phyloP scores from a whole-genome alignment of 2,329 filamentous ascomycete genomes.

The Cadophora malorum region DNA sequence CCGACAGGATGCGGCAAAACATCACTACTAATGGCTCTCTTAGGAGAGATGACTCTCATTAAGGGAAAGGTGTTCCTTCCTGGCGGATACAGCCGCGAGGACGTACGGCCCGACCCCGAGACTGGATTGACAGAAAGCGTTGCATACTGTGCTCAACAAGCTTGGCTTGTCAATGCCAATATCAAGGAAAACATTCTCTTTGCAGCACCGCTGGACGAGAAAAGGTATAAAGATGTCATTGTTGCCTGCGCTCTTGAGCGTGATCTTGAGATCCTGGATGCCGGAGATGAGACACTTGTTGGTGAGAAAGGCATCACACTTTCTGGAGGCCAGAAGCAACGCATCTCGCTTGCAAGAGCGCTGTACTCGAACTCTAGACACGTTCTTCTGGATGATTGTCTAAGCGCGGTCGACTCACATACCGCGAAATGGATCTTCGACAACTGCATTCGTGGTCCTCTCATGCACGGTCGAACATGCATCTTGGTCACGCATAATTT shows the following conservation, averaged over 20 bases:
- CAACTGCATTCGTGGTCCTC: conserved; percentile 84
- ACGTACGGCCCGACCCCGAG: conserved; percentile 79
- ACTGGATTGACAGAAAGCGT: conserved; percentile 90
- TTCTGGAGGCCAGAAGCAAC: conserved; percentile 96
- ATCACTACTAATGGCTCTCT: conserved; percentile 90
- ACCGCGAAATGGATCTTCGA: conserved; percentile 98
- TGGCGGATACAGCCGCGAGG: conserved; percentile 78
- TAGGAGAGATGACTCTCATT: conserved; percentile 93
- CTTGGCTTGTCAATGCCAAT: conserved; percentile 95
- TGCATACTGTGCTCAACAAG: conserved; percentile 95
- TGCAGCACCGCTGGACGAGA: conserved; percentile 78
- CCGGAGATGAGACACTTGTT: conserved; percentile 90
- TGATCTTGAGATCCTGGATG: conserved; percentile 90
- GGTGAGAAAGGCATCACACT: conserved; percentile 97
- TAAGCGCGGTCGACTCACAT: conserved; percentile 96
- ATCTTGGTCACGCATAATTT: conserved; percentile 96
- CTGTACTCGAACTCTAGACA: conserved; percentile 96
- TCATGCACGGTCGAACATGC: conserved; percentile 90
- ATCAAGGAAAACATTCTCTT: conserved; percentile 98
- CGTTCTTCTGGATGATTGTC: conserved; percentile 89
- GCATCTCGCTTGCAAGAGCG: conserved; percentile 94
- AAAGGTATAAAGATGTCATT: conserved; percentile 86
- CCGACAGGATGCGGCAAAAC: conserved; percentile 96
- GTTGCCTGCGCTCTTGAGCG: conserved; percentile 89
- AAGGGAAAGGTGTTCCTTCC: conserved; percentile 84